A percentile compares a stretch with the other conserved stretches of the same genome.
phyloP scores from a whole-genome alignment of 306 rosid species.

The Vigna radiata region DNA sequence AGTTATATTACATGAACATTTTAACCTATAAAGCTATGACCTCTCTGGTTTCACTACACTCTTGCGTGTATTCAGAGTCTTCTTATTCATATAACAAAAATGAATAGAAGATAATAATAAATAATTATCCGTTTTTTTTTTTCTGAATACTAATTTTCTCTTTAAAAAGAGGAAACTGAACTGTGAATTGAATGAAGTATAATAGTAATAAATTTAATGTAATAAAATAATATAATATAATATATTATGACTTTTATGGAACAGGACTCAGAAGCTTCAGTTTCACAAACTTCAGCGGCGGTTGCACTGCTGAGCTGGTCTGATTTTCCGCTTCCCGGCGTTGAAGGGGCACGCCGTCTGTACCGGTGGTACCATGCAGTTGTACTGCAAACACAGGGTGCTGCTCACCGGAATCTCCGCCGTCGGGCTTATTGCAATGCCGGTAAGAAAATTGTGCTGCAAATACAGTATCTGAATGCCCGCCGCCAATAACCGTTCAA shows the following conservation, averaged over 20 bases:
- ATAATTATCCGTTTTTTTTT: too few relatives aligned
- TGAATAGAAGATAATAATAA: background rate
- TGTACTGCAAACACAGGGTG: constrained; percentile 87
- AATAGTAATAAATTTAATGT: background rate
- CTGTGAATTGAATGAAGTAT: background rate
- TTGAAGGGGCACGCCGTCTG: constrained; percentile 84
- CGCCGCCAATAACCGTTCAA: constrained; percentile 69
- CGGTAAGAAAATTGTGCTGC: constrained; percentile 87
- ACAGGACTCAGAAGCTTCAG: background rate
- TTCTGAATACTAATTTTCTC: too few relatives aligned
- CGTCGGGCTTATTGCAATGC: constrained; percentile 83
- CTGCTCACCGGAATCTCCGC: constrained; percentile 91
- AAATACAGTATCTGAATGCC: constrained; percentile 69
- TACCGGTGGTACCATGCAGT: constrained; percentile 93
- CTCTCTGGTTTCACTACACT: background rate
- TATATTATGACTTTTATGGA: background rate
- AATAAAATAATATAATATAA: too few relatives aligned
- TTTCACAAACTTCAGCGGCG: constrained; percentile 45
- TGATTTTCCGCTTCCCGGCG: constrained; percentile 73
- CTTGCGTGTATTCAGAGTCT: background rate
- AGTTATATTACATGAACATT: background rate
- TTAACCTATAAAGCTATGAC: background rate
- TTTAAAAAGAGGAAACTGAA: background rate
- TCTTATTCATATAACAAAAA: background rate
- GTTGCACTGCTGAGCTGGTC: constrained; percentile 79